Base-by-base conservation (phyloP, 129 eudicot species). In the Flaveria linearis region DNA sequence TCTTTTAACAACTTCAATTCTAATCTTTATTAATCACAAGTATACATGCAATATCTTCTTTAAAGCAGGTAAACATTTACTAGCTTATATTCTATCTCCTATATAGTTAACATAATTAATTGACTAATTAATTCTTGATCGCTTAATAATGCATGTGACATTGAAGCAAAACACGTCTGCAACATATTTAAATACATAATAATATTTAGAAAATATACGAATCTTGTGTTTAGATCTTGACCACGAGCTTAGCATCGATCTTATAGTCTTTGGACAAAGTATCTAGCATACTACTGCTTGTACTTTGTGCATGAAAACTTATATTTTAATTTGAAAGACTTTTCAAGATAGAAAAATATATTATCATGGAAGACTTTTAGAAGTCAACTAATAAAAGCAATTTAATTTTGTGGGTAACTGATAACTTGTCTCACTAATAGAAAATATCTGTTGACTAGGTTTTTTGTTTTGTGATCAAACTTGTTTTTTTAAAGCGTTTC, bases 341-440 rank as follows among this genome's bases (percentile, higher is more conserved):
- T 13, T 51, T 67, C 73, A 76, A 65, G 52, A 69, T 78, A 17
- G 63, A 17, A 69, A 42, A 16, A 57, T 55, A 45, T 5, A 36
- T 69, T 78, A 57, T 43, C 14, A 28, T 11, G 51, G 70, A 61
- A 47, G 82, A 78, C 82, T 43, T 42, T 74, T 16, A 2, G 7
- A 71, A 63, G 82, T 78, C 82, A 71, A 78, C 77, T 49, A 60
- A 36, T 30, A 36, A 68, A 67, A 67, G 25, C 47, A 77, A 16
- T 68, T 56, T 36, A 18, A 36, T 33, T 43, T 36, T 55, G 50
- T 45, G 46, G 47, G 22, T 43, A 41, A 55, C 46, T 55, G 47
- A 15, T 43, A 41, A 55, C 46, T 55, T 77, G 75, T 77, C 75
- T 41, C 45, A 56, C 56, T 68, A 58, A 49, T 12, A 53, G 55